Evolutionary conservation across 2,329 filamentous ascomycete species (phyloP), one percentile per base, ranked within the genome.

Genomic region (Colletotrichum viniferum): DNA sequence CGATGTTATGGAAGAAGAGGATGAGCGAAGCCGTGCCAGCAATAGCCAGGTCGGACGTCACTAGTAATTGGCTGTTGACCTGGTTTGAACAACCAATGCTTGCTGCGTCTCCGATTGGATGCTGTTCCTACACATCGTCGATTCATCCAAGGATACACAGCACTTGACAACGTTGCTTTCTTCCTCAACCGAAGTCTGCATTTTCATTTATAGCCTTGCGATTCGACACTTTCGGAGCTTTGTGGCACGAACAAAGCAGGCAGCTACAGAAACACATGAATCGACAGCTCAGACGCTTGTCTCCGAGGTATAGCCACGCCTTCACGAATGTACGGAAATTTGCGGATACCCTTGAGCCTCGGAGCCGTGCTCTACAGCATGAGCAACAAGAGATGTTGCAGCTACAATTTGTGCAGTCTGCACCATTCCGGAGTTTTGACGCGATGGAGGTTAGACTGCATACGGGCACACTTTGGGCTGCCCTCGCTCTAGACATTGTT

Each of bases 1-100:
- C 83, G 96, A 98, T 84, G 96, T 98, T 32, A 89, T 97, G 34
- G 94, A 96, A 81, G 95, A 95, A 81, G 94, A 97, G 77, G 95
- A 97, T 78, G 95, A 97, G 84, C 89, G 92, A 66, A 95, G 94
- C 81, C 91, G 94, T 26, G 95, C 94, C 16, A 94, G 94, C 78
- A 92, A 92, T 13, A 93, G 92, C 82, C 90, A 92, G 48, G 48
- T 76, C 28, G 71, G 74, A 32, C 74, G 71, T 28, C 71, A 74
- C 32, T 76, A 74, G 52, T 38, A 30, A 58, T 26, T 28, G 52
- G 24, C 34, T 30, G 14, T 30, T 7, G 62, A 30, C 28, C 28
- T 28, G 24, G 16, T 24, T 43, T 52, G 62, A 34, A 16, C n/a
- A 16, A 34, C 18, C 38, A 30, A 61, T 32, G 1, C 28, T 21